Base-by-base conservation (phyloP, 2,329 filamentous ascomycete species). In the Penicillium psychrosexuale region DNA sequence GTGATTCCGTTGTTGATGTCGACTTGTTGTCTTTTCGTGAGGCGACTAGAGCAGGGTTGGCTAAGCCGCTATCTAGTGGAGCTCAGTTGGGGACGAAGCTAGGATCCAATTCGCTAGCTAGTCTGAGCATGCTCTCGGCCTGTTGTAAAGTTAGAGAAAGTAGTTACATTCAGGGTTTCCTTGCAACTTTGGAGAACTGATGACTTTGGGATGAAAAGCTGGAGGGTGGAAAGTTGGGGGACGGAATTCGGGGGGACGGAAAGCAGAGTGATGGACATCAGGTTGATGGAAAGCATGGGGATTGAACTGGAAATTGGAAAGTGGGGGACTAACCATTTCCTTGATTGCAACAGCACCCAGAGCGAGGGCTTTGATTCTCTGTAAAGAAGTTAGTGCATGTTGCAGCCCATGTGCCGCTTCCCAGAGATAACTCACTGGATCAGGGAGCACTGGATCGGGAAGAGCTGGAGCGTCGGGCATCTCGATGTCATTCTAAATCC, bases 381-480 rank as follows among this genome's bases (percentile, higher is more conserved):
- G 31, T 9, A 17, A n/a, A 31, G 27, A 46, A 4, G 42, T 45
- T 31, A 37, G 31, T 13, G 13, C 36, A 30, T 50, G 13, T 24
- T 31, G 31, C 7, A 44, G 9, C 2, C n/a, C n/a, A 12, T 11
- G 9, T 24, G 40, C 40, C 15, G n/a, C 33, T 28, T 37, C 5
- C n/a, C 27, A 19, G 22, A 39, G 12, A 27, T 53, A 30, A 36
- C 51, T 48, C 22, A 57, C 47, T 22, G 53, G 28, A 27, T 53
- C 53, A 5, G 2, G 15, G 15, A 27, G 33, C 51, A 51, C 51
- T 17, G 60, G 60, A 11, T 64, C 61, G 0, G 53, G 43, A 5
- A 27, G 33, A 53, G 53, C 51, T 17, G 60, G 60, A 11, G 60
- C 61, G 22, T 64, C 61, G 0, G 53, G 43, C 61, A 64, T 64